A percentile compares a stretch with the other conserved stretches of the same genome.
phyloP scores from a whole-genome alignment of 352 stramenopile species.

The Globisporangium heterothallicum region DNA sequence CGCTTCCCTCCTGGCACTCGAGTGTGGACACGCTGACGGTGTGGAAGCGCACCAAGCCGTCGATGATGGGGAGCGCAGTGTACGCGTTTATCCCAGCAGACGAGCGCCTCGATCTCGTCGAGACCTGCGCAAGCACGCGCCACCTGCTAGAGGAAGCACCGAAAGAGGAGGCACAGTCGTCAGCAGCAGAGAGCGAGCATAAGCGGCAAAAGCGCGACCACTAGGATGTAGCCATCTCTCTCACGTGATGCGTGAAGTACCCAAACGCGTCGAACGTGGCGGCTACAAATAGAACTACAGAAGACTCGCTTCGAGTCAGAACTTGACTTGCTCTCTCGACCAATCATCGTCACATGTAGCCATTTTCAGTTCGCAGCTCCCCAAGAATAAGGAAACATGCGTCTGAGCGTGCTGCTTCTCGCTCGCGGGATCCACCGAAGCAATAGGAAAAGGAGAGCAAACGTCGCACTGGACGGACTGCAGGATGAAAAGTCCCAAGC shows the following conservation, averaged over 20 bases:
- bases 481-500: slow-evolving; percentile 46
- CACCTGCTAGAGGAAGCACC: slow-evolving; percentile 37
- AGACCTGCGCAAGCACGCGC: slow-evolving; percentile 53
- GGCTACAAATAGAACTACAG: background rate
- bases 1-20: slow-evolving; percentile 90
- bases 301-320: no score
- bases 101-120: slow-evolving; percentile 66
- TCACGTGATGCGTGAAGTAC: background rate
- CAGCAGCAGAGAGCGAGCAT: background rate
- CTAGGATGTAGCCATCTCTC: no score
- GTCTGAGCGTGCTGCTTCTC: background rate
- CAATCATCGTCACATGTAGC: background rate
- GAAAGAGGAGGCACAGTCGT: background rate
- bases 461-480: no score
- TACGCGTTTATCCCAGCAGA: slow-evolving; percentile 76
- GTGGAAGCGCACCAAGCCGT: slow-evolving; percentile 92
- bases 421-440: background rate
- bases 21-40: slow-evolving; percentile 90
- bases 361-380: background rate
- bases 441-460: background rate
- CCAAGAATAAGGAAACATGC: background rate
- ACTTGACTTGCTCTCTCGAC: background rate
- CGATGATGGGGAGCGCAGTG: slow-evolving; percentile 73
- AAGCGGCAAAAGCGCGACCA: background rate
- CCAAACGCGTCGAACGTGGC: background rate